Evolutionary conservation across 163 green algal genomes (phyloP).

Genomic region (Scenedesmus sp.): DNA sequence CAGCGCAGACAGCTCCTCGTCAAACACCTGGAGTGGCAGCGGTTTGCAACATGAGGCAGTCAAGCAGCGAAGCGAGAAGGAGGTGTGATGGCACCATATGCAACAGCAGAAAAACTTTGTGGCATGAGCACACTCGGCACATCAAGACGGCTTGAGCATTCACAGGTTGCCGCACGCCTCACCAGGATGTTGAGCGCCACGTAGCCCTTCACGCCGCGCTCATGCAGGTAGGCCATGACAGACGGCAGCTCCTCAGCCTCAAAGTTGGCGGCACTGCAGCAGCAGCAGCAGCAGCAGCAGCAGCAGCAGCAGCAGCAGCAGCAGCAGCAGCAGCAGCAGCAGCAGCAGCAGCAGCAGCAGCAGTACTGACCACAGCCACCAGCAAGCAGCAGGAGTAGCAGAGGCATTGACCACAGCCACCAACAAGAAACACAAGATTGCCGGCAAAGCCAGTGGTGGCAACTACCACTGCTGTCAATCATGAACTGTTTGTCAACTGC

Average conservation of each 20-base stretch:
- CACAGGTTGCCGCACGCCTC: background rate
- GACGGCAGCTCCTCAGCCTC: constrained; percentile 72
- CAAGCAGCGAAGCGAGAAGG: background rate
- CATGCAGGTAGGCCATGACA: constrained; percentile 83
- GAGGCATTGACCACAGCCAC: background rate
- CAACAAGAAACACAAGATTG: too few species aligned
- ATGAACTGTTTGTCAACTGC: too few species aligned
- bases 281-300: background rate
- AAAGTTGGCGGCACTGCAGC: constrained; percentile 83
- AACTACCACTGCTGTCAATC: too few species aligned
- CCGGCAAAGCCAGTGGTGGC: too few species aligned
- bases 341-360: background rate
- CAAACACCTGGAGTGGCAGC: constrained; percentile 68
- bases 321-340: background rate
- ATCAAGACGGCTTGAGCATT: background rate
- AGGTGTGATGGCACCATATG: background rate
- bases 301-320: background rate
- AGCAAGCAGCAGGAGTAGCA: background rate
- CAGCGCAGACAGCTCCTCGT: constrained; percentile 79
- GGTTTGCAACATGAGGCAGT: background rate
- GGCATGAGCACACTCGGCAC: background rate
- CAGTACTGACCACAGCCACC: background rate
- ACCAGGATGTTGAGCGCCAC: constrained; percentile 77
- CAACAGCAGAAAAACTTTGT: background rate
- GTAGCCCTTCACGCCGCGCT: constrained; percentile 74